Evolutionary conservation across 2,329 filamentous ascomycete species (phyloP).

Genomic region (Allantophomopsis cytisporea): DNA sequence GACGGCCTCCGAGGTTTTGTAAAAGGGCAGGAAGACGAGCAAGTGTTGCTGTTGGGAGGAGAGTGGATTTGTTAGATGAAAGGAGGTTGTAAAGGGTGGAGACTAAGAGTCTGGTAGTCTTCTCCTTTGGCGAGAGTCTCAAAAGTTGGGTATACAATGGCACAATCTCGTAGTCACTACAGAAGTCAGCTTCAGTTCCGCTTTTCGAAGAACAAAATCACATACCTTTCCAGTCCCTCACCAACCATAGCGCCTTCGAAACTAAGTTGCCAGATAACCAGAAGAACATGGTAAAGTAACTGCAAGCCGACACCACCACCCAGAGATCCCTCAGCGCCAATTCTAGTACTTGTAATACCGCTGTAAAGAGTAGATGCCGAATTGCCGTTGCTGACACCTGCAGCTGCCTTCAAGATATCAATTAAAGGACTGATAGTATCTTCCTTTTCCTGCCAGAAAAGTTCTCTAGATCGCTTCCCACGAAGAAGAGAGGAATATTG

Average conservation of each 20-base stretch:
- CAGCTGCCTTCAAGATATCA: constrained; percentile 69
- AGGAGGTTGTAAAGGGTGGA: constrained; percentile 85
- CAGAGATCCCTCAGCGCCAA: constrained; percentile 46
- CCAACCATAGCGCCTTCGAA: constrained; percentile 71
- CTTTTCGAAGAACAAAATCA: constrained; percentile 3
- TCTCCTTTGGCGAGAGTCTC: constrained; percentile 89
- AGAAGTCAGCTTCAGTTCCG: constrained; percentile 12
- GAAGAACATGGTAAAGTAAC: constrained; percentile 82
- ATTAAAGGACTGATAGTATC: constrained; percentile 76
- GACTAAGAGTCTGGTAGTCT: constrained; percentile 84
- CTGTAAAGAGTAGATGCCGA: constrained; percentile 49
- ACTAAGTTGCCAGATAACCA: constrained; percentile 93
- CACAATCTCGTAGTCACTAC: constrained; percentile 83
- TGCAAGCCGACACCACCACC: constrained; percentile 84
- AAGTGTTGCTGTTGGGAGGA: constrained; percentile 75
- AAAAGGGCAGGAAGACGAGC: constrained; percentile 64
- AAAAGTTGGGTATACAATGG: constrained; percentile 86
- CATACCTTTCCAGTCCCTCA: constrained; percentile 74
- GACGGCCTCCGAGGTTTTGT: constrained; percentile 46
- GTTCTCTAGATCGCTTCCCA: constrained; percentile 55
- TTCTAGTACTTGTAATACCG: constrained; percentile 35
- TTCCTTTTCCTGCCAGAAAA: constrained; percentile 85
- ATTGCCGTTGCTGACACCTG: constrained; percentile 53
- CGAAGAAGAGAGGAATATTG: constrained; percentile 78
- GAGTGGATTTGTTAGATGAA: constrained; percentile 50